Evolutionary conservation across 2,329 filamentous ascomycete species (phyloP).

Genomic region (Ophiostoma ulmi): DNA sequence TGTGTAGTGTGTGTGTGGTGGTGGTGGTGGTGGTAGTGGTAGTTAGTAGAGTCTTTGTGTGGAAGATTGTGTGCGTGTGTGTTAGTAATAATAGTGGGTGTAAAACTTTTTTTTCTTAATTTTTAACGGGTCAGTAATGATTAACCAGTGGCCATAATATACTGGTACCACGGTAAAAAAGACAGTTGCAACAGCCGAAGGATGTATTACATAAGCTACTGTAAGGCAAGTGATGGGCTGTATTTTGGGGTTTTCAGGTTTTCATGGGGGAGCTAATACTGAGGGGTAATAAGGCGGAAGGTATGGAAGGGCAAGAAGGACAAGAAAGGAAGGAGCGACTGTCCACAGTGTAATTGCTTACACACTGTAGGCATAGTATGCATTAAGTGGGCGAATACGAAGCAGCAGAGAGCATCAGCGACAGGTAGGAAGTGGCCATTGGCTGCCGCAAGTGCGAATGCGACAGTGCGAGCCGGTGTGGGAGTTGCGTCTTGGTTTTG

Average conservation of each 20-base stretch:
- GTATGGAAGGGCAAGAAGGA: background rate
- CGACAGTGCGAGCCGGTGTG: background rate
- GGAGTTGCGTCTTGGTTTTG: background rate
- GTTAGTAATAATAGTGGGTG: slow-evolving; percentile 23
- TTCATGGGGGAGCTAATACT: background rate
- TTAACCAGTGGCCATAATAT: slow-evolving; percentile 12
- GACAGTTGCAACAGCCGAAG: background rate
- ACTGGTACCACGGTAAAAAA: background rate
- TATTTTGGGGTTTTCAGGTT: background rate
- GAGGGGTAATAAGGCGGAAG: slow-evolving; percentile 3
- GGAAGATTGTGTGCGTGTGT: slow-evolving; percentile 28
- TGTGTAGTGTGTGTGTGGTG: background rate
- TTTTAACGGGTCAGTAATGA: slow-evolving; percentile 28
- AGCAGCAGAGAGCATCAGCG: background rate
- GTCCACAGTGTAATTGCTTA: background rate
- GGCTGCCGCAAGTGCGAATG: background rate
- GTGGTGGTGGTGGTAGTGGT: background rate
- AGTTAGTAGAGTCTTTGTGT: slow-evolving; percentile 4
- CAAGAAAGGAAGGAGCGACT: slow-evolving; percentile 2
- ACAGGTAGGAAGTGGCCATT: background rate
- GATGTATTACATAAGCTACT: background rate
- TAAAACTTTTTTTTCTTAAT: slow-evolving; percentile 31
- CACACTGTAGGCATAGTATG: background rate
- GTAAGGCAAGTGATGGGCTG: background rate
- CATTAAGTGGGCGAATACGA: background rate